phyloP scores from a whole-genome alignment of 352 stramenopile genomes.

The Globisporangium sylvaticum region DNA sequence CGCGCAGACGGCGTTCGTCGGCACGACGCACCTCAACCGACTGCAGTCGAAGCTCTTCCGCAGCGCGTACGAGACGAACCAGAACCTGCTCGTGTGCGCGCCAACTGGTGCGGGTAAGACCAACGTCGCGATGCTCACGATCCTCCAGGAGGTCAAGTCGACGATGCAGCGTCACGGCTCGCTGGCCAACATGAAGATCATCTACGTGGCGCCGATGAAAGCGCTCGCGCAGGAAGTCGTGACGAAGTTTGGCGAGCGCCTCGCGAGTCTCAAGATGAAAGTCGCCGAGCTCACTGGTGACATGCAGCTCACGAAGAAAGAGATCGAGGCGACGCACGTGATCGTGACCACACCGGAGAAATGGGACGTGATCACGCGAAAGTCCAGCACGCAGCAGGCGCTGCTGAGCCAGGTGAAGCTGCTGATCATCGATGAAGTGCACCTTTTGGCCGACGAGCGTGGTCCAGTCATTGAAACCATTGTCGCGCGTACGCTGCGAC shows the following conservation, averaged over 20 bases:
- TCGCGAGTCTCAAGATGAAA: constrained; percentile 52
- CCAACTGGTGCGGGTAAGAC: constrained; percentile 96
- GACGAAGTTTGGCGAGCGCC: constrained; percentile 94
- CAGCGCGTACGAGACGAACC: constrained; percentile 92
- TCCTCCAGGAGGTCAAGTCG: constrained; percentile 90
- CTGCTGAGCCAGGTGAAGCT: constrained; percentile 91
- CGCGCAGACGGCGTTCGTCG: constrained; percentile 73
- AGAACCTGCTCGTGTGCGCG: constrained; percentile 96
- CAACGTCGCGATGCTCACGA: constrained; percentile 98
- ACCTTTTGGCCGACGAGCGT: constrained; percentile 97
- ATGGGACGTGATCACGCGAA: constrained; percentile 99
- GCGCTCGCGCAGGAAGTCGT: constrained; percentile 99
- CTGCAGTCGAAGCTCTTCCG: constrained; percentile 98
- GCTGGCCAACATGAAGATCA: constrained; percentile 89
- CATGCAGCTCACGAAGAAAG: constrained; percentile 96
- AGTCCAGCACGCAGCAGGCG: constrained; percentile 90
- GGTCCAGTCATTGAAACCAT: constrained; percentile 99
- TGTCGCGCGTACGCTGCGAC: constrained; percentile 96
- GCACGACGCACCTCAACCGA: constrained; percentile 91
- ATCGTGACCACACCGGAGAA: constrained; percentile 99
- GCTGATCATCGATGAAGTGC: constrained; percentile 99
- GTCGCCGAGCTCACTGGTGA: constrained; percentile 97
- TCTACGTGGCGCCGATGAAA: constrained; percentile 98
- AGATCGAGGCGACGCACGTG: constrained; percentile 95
- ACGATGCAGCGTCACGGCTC: constrained; percentile 46